Evolutionary conservation across 2,329 filamentous ascomycete species (phyloP), one percentile per base, ranked within the genome.

Genomic region (Verticillium nonalfalfae): DNA sequence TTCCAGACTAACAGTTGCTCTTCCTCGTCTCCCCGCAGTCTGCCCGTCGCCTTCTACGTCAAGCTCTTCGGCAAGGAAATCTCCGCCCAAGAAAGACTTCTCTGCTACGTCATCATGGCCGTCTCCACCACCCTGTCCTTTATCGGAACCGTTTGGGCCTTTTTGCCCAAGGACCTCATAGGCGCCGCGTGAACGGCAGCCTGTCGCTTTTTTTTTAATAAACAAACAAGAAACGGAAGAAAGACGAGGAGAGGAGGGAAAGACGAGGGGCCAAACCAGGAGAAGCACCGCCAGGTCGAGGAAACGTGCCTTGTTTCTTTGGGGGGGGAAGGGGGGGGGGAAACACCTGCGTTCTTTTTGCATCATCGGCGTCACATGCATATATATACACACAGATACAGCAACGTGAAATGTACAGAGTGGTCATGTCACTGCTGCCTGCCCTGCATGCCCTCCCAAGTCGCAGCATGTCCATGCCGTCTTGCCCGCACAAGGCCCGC

Each of bases 31-130:
- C 10, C 35, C 6, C 36, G 6, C 40, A 81, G 79, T 18, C 74
- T 99, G 58, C 95, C 94, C 0, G 79, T 97, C 36, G 84, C 88
- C 4, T 98, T 99, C 72, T 93, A 98, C 71, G 77, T 98, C 61
- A 96, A 93, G 76, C 85, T 98, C 1, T 98, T 96, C 72, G 86
- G 87, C 56, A 82, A 86, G 58, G 87, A 94, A 63, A 85, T 97
- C 56, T 77, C 80, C 1, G 66, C 73, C 1, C 71, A 72, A 26
- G 91, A 97, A 75, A 87, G 85, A 68, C 72, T 85, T 4, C 66
- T 90, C 55, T 87, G 89, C 68, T 93, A 86, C 81, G 71, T 78
- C 15, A 75, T 97, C 67, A 87, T 97, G 70, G 72, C 85, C 5
- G 69, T 90, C 13, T 95, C 90, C 61, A 80, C 84, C 1, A 70